Conservation (phyloP, 1,284 basidiomycete genomes). For the Puccinia novopanici region DNA sequence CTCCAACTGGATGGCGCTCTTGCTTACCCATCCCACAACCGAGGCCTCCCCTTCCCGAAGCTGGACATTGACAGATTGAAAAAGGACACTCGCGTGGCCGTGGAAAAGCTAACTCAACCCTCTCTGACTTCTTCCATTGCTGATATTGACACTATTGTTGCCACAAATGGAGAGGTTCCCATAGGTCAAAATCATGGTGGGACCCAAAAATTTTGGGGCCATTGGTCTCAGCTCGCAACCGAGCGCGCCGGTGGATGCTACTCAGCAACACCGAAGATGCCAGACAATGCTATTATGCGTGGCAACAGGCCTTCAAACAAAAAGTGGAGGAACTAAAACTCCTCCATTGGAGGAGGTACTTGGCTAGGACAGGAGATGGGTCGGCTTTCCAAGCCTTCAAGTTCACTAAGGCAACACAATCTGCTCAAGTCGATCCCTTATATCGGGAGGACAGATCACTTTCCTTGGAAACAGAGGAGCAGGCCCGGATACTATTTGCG, state of each 20-base stretch:
- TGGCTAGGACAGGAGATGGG: background rate
- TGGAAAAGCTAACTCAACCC: no score
- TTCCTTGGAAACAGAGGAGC: background rate
- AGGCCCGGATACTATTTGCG: no score
- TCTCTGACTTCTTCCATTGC: background rate
- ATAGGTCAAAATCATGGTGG: constrained; percentile 19
- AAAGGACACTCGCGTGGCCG: no score
- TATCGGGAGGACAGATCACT: background rate
- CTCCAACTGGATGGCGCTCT: background rate
- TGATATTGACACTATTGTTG: no score
- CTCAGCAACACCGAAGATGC: background rate
- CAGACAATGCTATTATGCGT: background rate
- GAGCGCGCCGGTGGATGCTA: background rate
- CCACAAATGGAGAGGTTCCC: background rate
- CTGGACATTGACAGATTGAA: background rate
- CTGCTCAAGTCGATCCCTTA: background rate
- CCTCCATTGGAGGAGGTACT: background rate
- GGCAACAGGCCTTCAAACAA: constrained; percentile 19
- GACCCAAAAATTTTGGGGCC: background rate
- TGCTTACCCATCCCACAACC: background rate
- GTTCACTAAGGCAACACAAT: constrained; percentile 9
- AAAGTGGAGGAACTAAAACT: no score
- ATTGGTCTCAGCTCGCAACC: background rate
- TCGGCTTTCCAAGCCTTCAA: no score
- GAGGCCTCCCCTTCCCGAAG: background rate